These are phyloP conservation scores for Agrostemma githago DNA, from an alignment of 148 eudicot genomes.

Conservation along the genomic window DNA sequence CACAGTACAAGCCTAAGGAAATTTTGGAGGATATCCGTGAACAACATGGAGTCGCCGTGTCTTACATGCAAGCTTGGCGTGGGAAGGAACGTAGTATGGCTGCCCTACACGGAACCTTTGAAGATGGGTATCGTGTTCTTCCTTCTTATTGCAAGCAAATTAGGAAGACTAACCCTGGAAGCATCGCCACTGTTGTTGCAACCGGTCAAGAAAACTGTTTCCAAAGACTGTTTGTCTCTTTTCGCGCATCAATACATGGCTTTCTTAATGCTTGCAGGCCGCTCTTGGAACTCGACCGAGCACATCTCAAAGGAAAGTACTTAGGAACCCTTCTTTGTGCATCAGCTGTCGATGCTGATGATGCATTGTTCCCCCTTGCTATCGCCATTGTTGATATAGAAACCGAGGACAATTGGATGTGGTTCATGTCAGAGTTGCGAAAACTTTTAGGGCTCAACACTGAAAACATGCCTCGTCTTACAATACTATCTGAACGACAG, in stretches of 20 bases:
- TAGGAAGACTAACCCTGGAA: constrained; percentile 79
- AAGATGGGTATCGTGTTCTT: constrained; percentile 86
- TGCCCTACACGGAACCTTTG: constrained; percentile 90
- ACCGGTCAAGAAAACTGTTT: constrained; percentile 81
- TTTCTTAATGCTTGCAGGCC: constrained; percentile 93
- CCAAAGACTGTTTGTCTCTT: constrained; percentile 81
- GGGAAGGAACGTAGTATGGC: constrained; percentile 99
- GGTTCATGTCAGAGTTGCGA: constrained; percentile 94
- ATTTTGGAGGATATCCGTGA: constrained; percentile 88
- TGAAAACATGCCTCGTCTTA: constrained; percentile 90
- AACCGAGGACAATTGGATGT: constrained; percentile 95
- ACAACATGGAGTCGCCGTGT: constrained; percentile 96
- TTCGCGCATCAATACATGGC: constrained; percentile 81
- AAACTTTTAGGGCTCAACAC: constrained; percentile 92
- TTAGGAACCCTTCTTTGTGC: constrained; percentile 82
- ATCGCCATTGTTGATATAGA: constrained; percentile 82
- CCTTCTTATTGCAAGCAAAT: constrained; percentile 94
- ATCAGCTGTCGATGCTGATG: constrained; percentile 89
- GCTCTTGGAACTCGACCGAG: constrained; percentile 77
- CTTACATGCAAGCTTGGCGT: constrained; percentile 99
- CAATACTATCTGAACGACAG: constrained; percentile 86
- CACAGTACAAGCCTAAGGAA: constrained; percentile 93
- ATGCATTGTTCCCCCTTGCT: constrained; percentile 79
- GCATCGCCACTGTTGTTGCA: constrained; percentile 74
- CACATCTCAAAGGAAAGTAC: constrained; percentile 84